phyloP scores from a whole-genome alignment of 805 yeast species.

The Nakazawaea sp. region DNA sequence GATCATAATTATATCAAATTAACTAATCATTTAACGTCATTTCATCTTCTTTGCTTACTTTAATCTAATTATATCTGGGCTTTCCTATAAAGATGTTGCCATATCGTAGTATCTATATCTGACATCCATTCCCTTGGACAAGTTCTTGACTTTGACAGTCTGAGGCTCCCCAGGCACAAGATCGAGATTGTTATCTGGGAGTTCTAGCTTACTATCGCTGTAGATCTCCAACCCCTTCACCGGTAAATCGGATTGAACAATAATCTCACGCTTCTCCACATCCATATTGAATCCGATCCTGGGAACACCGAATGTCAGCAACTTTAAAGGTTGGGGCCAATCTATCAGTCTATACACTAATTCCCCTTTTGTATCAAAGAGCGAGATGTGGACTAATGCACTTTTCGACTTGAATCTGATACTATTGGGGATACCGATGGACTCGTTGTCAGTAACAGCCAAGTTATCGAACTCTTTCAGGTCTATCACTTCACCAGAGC shows the following conservation, averaged over 20 bases:
- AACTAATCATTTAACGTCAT: neutral
- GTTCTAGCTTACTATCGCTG: constrained; percentile 17
- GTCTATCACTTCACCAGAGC: constrained; percentile 24
- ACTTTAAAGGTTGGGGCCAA: constrained; percentile 47
- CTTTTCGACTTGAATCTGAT: constrained; percentile 9
- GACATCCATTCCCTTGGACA: neutral
- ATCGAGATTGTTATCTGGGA: constrained; percentile 42
- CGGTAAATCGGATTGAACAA: constrained; percentile 23
- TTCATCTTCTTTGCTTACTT: no score
- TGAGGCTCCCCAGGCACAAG: constrained; percentile 27
- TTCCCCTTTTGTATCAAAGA: constrained; percentile 9
- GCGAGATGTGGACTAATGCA: neutral
- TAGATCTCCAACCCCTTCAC: constrained; percentile 37
- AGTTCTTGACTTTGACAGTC: neutral
- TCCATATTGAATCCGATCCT: neutral
- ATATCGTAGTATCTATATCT: constrained; percentile 7
- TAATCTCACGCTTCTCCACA: neutral
- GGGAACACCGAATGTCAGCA: constrained; percentile 23
- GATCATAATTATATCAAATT: neutral
- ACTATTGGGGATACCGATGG: constrained; percentile 23
- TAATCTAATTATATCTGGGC: no score
- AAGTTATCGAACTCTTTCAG: constrained; percentile 11
- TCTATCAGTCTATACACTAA: constrained; percentile 28
- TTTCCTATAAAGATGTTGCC: no score
- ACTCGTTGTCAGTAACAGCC: constrained; percentile 16